Base-by-base conservation (phyloP, 1,139 yeast genomes). In the Geotrichum carabidarum region DNA sequence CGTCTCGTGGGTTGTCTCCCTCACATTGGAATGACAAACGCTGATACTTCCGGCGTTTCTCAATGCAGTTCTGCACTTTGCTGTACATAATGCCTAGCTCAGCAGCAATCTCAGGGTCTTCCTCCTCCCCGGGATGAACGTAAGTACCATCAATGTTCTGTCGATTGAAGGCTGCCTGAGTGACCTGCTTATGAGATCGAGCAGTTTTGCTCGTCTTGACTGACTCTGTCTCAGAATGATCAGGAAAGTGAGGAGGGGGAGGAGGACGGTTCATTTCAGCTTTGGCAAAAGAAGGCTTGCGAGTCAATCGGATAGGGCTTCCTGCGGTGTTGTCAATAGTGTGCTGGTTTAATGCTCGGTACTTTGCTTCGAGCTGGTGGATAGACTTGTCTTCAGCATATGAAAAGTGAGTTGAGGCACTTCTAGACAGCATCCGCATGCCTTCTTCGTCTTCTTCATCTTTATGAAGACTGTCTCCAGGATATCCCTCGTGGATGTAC, bases 1-100 rank as follows among this genome's bases (percentile, higher is more conserved):
- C 72, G 68, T 93, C 91, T 68, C 90, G 90, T 1, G 99, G 99
- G 68, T 94, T 93, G 60, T 81, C 84, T 47, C 72, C 69, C 49
- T 85, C 88, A 49, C 82, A 74, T 72, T 94, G 99, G 53, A 81
- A 64, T 0, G 97, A 89, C 6, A 80, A 64, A 1, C 71, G 66
- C 70, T 87, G 85, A 67, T 91, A 94, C 68, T 84, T 86, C 63
- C 81, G 83, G 67, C 99, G 82, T 57, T 87, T 68, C 18, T 80
- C 83, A 59, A 93, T 77, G 66, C 97, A 87, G 41, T 77, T 74
- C 59, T 82, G 80, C 35, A 94, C 87, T 58, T 86, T 82, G 31
- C 78, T 68, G 68, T 85, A 93, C 64, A 93, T 78, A 48, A 79
- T 81, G 54, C 84, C 75, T 59, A 94, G 73, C 59, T 86, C 95